Evolutionary conservation across 2,329 filamentous ascomycete genomes (phyloP).

Genomic region (Penicillium sp.): DNA sequence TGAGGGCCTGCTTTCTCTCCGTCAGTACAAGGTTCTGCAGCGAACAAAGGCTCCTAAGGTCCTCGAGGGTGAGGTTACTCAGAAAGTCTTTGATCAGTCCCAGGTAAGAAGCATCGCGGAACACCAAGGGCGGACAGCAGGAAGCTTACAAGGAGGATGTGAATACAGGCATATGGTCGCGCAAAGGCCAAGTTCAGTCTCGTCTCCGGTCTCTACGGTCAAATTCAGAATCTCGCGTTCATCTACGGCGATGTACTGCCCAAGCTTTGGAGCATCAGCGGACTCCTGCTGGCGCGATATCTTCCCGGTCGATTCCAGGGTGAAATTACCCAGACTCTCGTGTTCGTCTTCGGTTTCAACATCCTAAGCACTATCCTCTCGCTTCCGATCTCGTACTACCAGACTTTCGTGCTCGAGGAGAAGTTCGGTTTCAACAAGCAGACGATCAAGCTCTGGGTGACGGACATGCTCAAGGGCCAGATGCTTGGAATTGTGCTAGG

Average conservation of each 20-base stretch:
- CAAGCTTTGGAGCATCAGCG: slow-evolving; percentile 82
- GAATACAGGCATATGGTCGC: slow-evolving; percentile 74
- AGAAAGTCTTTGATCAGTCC: slow-evolving; percentile 90
- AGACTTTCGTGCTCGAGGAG: slow-evolving; percentile 93
- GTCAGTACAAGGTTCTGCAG: slow-evolving; percentile 85
- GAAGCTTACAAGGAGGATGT: slow-evolving; percentile 1
- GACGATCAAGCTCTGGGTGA: slow-evolving; percentile 81
- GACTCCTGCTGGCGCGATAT: slow-evolving; percentile 69
- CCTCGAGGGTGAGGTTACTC: slow-evolving; percentile 80
- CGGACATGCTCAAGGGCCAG: slow-evolving; percentile 89
- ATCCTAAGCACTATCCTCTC: slow-evolving; percentile 76
- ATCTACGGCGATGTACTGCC: slow-evolving; percentile 90
- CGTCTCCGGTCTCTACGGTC: slow-evolving; percentile 75
- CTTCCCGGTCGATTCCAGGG: slow-evolving; percentile 77
- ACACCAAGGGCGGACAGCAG: background rate
- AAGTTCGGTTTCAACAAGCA: slow-evolving; percentile 99
- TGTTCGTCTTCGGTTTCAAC: slow-evolving; percentile 87
- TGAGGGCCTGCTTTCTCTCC: slow-evolving; percentile 82
- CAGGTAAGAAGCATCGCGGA: slow-evolving; percentile 55
- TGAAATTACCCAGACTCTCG: slow-evolving; percentile 88
- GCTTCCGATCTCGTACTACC: slow-evolving; percentile 81
- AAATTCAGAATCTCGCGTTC: slow-evolving; percentile 83
- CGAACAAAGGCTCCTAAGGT: slow-evolving; percentile 79
- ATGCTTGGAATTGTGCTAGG: slow-evolving; percentile 75
- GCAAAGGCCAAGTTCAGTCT: slow-evolving; percentile 91